phyloP scores from a whole-genome alignment of 2,329 filamentous ascomycete genomes.

The Penicillium expansum region DNA sequence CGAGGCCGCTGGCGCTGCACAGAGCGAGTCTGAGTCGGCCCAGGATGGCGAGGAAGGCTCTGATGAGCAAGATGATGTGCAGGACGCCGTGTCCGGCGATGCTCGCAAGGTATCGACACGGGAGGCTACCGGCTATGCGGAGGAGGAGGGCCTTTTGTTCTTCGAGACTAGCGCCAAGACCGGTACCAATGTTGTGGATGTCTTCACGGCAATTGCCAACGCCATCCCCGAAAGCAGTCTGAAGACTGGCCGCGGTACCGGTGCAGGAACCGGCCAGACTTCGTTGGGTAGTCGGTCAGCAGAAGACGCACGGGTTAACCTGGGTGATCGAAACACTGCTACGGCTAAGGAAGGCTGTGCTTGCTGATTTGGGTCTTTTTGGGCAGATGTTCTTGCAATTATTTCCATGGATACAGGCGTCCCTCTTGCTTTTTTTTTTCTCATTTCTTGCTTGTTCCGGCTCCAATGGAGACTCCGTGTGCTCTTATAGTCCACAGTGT shows the following conservation, averaged over 20 bases:
- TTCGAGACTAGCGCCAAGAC: constrained; percentile 99
- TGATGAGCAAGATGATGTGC: constrained; percentile 53
- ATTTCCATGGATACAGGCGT: constrained; percentile 23
- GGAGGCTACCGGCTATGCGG: constrained; percentile 88
- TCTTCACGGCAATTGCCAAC: constrained; percentile 97
- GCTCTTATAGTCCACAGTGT: constrained; percentile 4
- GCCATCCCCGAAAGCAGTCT: constrained; percentile 95
- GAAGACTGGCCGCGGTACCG: constrained; percentile 78
- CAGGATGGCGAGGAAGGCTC: constrained; percentile 43
- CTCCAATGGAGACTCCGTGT: neutral
- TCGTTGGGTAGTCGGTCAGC: constrained; percentile 52
- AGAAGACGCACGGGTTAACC: constrained; percentile 69
- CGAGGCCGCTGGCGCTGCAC: constrained; percentile 28
- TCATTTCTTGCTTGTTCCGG: constrained; percentile 2
- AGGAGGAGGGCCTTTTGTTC: constrained; percentile 90
- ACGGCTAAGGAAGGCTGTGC: constrained; percentile 89
- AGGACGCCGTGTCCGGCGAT: constrained; percentile 64
- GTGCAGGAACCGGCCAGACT: constrained; percentile 57
- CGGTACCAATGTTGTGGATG: constrained; percentile 87
- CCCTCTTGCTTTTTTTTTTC: constrained; percentile 6
- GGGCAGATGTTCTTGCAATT: constrained; percentile 10
- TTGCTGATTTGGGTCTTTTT: constrained; percentile 56
- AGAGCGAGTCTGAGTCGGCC: constrained; percentile 39
- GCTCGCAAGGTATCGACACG: constrained; percentile 86
- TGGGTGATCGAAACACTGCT: constrained; percentile 69